Conservation (phyloP, 1,284 basidiomycete species). For the Ceraceosorus bombacis region DNA sequence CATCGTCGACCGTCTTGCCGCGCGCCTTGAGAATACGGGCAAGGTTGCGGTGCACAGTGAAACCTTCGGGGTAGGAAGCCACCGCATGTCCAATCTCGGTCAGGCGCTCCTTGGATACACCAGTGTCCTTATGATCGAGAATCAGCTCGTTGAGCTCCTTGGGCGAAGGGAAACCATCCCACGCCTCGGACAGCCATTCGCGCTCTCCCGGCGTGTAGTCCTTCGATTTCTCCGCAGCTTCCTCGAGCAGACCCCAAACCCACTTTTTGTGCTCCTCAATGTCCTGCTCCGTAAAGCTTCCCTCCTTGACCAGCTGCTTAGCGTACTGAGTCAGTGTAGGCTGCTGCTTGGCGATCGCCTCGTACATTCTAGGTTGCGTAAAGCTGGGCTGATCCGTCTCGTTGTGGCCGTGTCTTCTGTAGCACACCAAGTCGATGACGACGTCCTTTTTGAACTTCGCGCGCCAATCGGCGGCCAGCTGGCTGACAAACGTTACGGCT, state of each 20-base stretch:
- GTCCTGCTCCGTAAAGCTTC: constrained; percentile 89
- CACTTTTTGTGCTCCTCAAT: constrained; percentile 98
- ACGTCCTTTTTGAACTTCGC: constrained; percentile 99
- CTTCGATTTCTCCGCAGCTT: constrained; percentile 78
- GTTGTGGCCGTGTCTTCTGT: constrained; percentile 97
- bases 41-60: constrained; percentile 85
- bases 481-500: constrained; percentile 88
- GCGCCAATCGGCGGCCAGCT: constrained; percentile 94
- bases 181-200: constrained; percentile 95
- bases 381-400: constrained; percentile 99
- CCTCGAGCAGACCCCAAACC: constrained; percentile 98
- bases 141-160: constrained; percentile 88
- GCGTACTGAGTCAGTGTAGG: constrained; percentile 86
- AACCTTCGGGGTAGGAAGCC: constrained; percentile 72
- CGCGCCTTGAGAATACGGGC: constrained; percentile 81
- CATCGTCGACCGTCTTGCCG: constrained; percentile 83
- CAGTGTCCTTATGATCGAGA: constrained; percentile 80
- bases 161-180: constrained; percentile 97
- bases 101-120: constrained; percentile 69
- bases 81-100: constrained; percentile 78
- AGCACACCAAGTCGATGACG: constrained; percentile 96
- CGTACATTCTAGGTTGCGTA: constrained; percentile 98
- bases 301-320: constrained; percentile 80
- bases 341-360: constrained; percentile 88
- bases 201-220: constrained; percentile 70